Base-by-base conservation (phyloP, 2,329 filamentous ascomycete species). In the Fusarium siculi region DNA sequence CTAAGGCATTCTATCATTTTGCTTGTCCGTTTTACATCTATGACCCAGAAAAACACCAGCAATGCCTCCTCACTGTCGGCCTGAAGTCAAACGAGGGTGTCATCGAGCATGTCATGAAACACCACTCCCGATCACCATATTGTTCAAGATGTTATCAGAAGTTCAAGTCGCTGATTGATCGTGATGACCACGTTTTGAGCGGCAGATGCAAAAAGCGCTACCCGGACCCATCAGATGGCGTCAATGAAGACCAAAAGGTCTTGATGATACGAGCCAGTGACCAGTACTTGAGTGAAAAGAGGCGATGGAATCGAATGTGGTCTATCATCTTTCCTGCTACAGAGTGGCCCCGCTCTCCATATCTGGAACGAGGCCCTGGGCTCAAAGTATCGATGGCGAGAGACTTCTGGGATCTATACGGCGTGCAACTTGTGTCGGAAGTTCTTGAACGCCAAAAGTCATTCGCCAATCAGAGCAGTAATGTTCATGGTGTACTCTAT, bases 401-500 rank as follows among this genome's bases (percentile, higher is more conserved):
- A 1, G 63, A 66, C 7, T 66, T 57, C 0, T 65, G 60, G 63
- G n/a, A 11, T 23, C 4, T 52, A 7, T 34, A 34, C 0, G 30
- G 30, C 0, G n/a, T 6, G 11, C 47, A 50, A 4, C 16, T 50
- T 5, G 11, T 50, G 16, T 10, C 30, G 1, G 21, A 50, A 21
- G 6, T n/a, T 2, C 19, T 49, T 3, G 19, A n/a, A 1, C 9
- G 9, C 2, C 9, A 32, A 11, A 5, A 3, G 4, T 14, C 11
- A 3, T 9, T 7, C 3, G 4, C 12, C 0, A n/a, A 1, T 1
- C 12, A n/a, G 0, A 25, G 7, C 6, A 8, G 1, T 10, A 30
- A 14, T 5, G 3, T 4, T 14, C 15, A 50, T 10, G 0, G 21
- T 19, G 7, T 9, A 23, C 47, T 50, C 7, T 23, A 34, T n/a